Evolutionary conservation across 2,329 filamentous ascomycete species (phyloP), one percentile per base, ranked within the genome.

Genomic region (Trichoderma simmonsii): DNA sequence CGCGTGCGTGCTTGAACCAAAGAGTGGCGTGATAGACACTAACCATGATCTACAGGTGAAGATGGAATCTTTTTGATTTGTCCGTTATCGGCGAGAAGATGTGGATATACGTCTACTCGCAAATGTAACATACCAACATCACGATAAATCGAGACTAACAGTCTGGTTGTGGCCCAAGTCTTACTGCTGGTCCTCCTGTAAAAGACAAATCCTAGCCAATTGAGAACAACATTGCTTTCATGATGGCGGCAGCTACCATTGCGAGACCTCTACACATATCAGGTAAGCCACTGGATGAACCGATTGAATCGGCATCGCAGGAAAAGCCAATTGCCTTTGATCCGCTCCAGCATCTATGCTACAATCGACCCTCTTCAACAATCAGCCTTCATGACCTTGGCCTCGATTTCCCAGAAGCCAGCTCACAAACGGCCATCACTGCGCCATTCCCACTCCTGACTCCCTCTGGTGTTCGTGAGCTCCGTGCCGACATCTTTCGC

Each of bases 361-460:
- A 71, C 30, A 51, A 48, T 9, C 60, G 30, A 24, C 70, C 70
- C 1, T 36, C 43, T n/a, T 71, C 70, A 36, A 56, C 61, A 30
- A 71, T 71, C 24, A 71, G 54, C n/a, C 70, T 71, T 43, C 62
- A 67, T n/a, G 70, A 71, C 26, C 34, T 71, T 18, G 63, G 30
- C 28, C 62, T 71, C 15, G 32, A 59, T 34, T 54, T 71, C 28
- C 62, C 70, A 3, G 32, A 71, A 24, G 70, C 70, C 32, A 71
- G 61, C 34, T 71, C 60, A 32, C 24, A 57, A 43, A 71, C 70
- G 24, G 70, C 70, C 26, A 71, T 71, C 32, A 71, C 70, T 51
- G 30, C 62, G 4, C 70, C 70, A 30, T 71, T 71, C 51, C 70
- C 70, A 8, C 70, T 71, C 4, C 24, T 71, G 6, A 60, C 61